Evolutionary conservation across 305 asterid species (phyloP), one percentile per base, ranked within the genome.

Genomic region (Solanum aculeatissimum): DNA sequence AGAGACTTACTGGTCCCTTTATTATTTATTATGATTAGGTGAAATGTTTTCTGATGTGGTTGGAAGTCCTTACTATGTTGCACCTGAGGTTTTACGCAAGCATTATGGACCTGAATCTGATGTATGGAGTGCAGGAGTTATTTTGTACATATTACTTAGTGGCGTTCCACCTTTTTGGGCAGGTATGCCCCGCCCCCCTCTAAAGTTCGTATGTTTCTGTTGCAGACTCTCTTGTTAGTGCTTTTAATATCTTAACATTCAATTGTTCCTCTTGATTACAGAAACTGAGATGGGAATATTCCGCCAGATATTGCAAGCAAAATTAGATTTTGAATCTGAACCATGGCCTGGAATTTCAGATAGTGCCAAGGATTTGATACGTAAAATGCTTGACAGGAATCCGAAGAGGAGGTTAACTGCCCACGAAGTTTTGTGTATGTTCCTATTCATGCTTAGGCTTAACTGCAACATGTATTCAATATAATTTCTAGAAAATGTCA

Each of bases 271-370:
- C 60, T 84, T 87, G 25, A 71, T 55, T 87, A 25, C 94, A 96
- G 99, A 96, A 91, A 94, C 99, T 84, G 99, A 96, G 92, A 93
- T 91, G 94, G 99, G 98, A 85, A 94, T 96, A 86, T 96, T 96
- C 91, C 97, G 98, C 82, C 95, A 96, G 97, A 94, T 96, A 90
- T 86, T 96, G 84, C 86, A 74, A 84, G 98, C 90, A 55, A 93
- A 94, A 83, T 83, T 96, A 85, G 99, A 96, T 89, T 94, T 94
- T 79, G 94, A 91, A 77, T 92, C 98, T 19, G 98, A 94, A 87
- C 99, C 99, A 32, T 96, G 98, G 99, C 98, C 99, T 21, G 93
- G 90, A 60, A 93, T 96, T 88, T 92, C 99, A 60, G 97, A 88
- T 72, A 85, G 90, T 74, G 98, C 97, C 87, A 96, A 96, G 89